A percentile compares a stretch with the other conserved stretches of the same genome.
Conservation (phyloP, 805 yeast genomes). For the Nematodospora valgi region DNA sequence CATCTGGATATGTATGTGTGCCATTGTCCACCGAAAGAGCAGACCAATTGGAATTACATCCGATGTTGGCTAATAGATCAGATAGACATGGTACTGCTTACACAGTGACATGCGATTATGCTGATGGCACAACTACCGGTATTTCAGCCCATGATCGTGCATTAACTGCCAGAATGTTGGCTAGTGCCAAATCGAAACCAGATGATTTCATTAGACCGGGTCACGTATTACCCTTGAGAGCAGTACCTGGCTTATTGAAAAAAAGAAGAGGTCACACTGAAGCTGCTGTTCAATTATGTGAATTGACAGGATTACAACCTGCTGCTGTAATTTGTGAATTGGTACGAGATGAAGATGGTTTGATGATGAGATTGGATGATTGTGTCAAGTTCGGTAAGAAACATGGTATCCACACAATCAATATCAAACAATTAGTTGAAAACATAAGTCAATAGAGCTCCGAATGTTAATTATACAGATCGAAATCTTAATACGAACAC, state of each 20-base stretch:
- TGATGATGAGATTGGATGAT: constrained; percentile 91
- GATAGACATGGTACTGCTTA: constrained; percentile 98
- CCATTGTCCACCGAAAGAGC: constrained; percentile 80
- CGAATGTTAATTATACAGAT: not conserved
- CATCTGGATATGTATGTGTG: constrained; percentile 91
- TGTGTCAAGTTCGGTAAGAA: constrained; percentile 67
- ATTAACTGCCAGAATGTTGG: constrained; percentile 69
- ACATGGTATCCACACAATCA: constrained; percentile 65
- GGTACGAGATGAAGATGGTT: constrained; percentile 88
- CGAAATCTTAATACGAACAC: too few species aligned
- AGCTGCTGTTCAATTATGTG: constrained; percentile 88
- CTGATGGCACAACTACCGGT: constrained; percentile 93
- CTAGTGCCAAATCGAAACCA: constrained; percentile 54
- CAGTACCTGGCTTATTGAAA: constrained; percentile 78
- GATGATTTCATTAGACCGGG: constrained; percentile 86
- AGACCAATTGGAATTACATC: constrained; percentile 72
- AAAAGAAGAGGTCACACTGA: constrained; percentile 94
- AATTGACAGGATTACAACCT: constrained; percentile 71
- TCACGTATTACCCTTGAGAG: constrained; percentile 89
- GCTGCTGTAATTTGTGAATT: constrained; percentile 94
- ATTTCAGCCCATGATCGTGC: constrained; percentile 94
- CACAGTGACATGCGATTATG: constrained; percentile 85
- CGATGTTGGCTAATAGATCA: constrained; percentile 58
- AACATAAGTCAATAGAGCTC: constrained; percentile 7
- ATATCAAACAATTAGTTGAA: constrained; percentile 70